phyloP scores from a whole-genome alignment of 768 basidiomycete species.

The Rhizopogon salebrosus region DNA sequence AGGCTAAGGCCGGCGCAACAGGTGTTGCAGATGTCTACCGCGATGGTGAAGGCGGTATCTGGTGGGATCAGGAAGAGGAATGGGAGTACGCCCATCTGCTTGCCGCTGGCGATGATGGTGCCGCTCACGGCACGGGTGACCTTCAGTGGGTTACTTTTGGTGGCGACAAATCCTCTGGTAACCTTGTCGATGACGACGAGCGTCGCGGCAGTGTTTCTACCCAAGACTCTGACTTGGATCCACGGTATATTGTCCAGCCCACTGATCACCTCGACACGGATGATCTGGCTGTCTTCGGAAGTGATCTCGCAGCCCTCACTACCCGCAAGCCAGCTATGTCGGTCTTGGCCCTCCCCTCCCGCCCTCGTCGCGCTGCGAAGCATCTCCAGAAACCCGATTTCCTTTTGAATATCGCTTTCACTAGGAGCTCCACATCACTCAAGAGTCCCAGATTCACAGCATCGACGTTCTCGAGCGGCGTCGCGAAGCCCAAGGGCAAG shows the following conservation, averaged over 20 bases:
- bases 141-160: slow-evolving; percentile 42
- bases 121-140: slow-evolving; percentile 22
- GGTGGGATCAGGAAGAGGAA: slow-evolving; percentile 71
- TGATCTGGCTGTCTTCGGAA: slow-evolving; percentile 30
- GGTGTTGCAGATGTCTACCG: slow-evolving; percentile 49
- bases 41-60: slow-evolving; percentile 57
- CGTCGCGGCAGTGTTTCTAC: slow-evolving; percentile 45
- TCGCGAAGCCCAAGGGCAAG: slow-evolving; percentile 19
- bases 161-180: slow-evolving; percentile 14
- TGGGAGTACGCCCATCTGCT: slow-evolving; percentile 65
- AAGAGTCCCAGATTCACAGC: slow-evolving; percentile 12
- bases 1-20: slow-evolving; percentile 39
- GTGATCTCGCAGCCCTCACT: slow-evolving; percentile 17
- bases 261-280: slow-evolving; percentile 26
- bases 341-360: slow-evolving; percentile 32
- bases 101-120: slow-evolving; percentile 27
- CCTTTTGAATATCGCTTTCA: slow-evolving; percentile 27
- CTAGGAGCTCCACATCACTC: slow-evolving; percentile 5
- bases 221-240: slow-evolving; percentile 50
- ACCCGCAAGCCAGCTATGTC: slow-evolving; percentile 28
- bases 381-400: slow-evolving; percentile 34
- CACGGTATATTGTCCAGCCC: slow-evolving; percentile 41
- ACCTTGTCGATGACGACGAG: slow-evolving; percentile 18
- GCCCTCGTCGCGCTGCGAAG: slow-evolving; percentile 29
- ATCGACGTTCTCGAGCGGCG: slow-evolving; percentile 4